Percentiles rank a stretch among this genome's conserved stretches.
Conservation (phyloP, 257 asterid genomes). For the Primulina tabacum region DNA sequence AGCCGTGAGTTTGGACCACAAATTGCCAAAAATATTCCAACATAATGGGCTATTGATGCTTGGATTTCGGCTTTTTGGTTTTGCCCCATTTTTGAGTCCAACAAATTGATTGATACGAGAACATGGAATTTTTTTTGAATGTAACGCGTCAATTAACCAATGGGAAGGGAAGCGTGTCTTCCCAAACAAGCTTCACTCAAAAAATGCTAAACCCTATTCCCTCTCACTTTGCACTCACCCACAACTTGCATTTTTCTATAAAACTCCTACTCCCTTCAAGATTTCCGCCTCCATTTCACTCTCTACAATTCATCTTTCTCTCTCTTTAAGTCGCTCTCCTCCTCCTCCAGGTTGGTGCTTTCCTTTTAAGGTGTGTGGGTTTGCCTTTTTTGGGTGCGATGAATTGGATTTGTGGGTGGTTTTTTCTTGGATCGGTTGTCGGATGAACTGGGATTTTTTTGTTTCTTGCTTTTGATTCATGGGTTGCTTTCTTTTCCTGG, state of each 20-base stretch:
- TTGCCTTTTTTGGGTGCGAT: background rate
- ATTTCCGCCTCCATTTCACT: background rate
- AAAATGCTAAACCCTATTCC: background rate
- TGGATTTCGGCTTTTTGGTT: too few relatives aligned
- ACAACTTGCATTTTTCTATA: constrained; percentile 1
- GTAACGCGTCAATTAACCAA: constrained; percentile 22
- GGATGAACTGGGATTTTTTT: background rate
- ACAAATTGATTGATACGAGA: too few relatives aligned
- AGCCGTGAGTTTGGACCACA: too few relatives aligned
- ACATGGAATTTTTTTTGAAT: too few relatives aligned
- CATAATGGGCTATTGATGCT: too few relatives aligned
- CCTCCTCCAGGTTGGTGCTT: constrained; percentile 26
- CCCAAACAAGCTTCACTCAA: constrained; percentile 14
- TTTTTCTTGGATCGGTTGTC: background rate
- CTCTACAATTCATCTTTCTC: background rate
- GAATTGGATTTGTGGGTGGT: background rate
- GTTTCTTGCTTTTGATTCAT: background rate
- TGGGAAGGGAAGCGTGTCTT: constrained; percentile 27
- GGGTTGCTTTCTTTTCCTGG: background rate
- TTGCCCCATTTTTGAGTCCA: too few relatives aligned
- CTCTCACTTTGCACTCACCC: constrained; percentile 4
- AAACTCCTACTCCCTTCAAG: constrained; percentile 14
- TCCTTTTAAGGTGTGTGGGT: constrained; percentile 37
- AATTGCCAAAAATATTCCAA: too few relatives aligned
- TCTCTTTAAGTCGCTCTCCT: constrained; percentile 14